These are phyloP conservation scores for Closterium sp. DNA, from an alignment of 139 green algal genomes.

Conservation along the genomic window DNA sequence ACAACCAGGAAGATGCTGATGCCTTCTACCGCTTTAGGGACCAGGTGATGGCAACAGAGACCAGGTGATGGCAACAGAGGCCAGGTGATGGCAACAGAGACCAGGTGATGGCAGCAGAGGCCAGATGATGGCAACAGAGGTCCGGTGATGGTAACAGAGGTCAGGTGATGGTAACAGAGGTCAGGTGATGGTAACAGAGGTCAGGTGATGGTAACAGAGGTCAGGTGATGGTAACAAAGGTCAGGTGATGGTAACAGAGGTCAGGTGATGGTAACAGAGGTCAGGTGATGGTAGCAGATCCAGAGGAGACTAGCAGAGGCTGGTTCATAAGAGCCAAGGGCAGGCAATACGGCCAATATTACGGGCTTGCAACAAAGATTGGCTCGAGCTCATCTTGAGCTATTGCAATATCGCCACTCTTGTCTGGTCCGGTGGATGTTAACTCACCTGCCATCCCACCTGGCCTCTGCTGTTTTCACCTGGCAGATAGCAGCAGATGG, in stretches of 20 bases:
- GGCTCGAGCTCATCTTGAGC: too few relatives aligned
- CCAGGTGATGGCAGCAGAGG: not conserved
- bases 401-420: too few relatives aligned
- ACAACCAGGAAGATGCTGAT: conserved; percentile 62
- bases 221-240: not conserved
- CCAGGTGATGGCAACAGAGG: not conserved
- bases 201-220: not conserved
- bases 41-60: conserved; percentile 41
- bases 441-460: not conserved
- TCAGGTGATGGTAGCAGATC: not conserved
- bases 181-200: not conserved
- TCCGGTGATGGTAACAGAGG: not conserved
- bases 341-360: not conserved
- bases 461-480: not conserved
- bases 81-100: not conserved
- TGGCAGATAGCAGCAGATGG: conserved; percentile 46
- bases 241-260: not conserved
- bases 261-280: not conserved
- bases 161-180: not conserved
- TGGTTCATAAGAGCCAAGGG: too few relatives aligned
- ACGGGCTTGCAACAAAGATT: not conserved
- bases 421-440: too few relatives aligned
- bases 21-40: conserved; percentile 59
- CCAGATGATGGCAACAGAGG: not conserved
- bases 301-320: too few relatives aligned